These are phyloP conservation scores for Leishmania tarentolae DNA, from an alignment of 208 protist species.

Conservation along the genomic window DNA sequence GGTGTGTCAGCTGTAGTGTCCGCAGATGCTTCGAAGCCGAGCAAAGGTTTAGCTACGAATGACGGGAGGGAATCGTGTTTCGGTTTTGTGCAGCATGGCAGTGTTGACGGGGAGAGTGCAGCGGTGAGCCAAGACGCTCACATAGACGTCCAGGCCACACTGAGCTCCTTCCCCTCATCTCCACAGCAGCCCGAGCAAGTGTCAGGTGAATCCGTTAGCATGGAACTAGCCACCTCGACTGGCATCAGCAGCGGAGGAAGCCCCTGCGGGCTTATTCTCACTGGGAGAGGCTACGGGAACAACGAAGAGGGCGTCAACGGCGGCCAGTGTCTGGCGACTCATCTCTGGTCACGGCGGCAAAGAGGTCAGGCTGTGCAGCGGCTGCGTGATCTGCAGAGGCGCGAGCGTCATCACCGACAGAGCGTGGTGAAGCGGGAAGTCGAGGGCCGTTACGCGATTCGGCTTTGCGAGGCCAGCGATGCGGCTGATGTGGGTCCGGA, in stretches of 20 bases:
- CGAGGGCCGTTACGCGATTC: conserved; percentile 15
- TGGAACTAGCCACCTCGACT: neutral
- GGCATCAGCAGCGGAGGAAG: neutral
- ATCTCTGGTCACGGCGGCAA: conserved; percentile 12
- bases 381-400: conserved; percentile 1
- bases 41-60: neutral
- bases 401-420: conserved; percentile 21
- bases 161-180: neutral
- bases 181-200: neutral
- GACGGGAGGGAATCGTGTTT: neutral
- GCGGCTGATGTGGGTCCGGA: conserved; percentile 9
- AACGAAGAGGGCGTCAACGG: neutral
- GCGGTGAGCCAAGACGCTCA: neutral
- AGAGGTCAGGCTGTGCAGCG: neutral
- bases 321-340: conserved; percentile 23
- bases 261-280: neutral
- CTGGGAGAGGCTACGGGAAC: conserved; percentile 1
- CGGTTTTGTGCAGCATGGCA: neutral
- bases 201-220: neutral
- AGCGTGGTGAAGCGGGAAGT: conserved; percentile 1
- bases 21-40: neutral
- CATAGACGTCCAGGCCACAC: neutral
- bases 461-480: conserved; percentile 14
- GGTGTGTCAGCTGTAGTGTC: neutral
- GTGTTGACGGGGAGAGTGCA: neutral